These are phyloP conservation scores for Botrytis sinoallii DNA, from an alignment of 2,329 filamentous ascomycete genomes.

Conservation along the genomic window DNA sequence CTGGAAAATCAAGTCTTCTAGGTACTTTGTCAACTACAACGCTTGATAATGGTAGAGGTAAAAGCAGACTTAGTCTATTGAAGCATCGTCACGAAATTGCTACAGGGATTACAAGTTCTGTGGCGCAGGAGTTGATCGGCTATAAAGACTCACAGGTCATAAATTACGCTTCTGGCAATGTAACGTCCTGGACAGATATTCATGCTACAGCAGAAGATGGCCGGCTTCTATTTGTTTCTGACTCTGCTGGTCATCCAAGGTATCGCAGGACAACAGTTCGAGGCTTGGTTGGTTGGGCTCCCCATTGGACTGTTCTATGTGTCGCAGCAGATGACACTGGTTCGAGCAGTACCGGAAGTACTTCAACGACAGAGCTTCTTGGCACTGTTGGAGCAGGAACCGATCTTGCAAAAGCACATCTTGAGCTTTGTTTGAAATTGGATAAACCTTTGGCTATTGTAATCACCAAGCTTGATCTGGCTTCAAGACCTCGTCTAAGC, in stretches of 20 bases:
- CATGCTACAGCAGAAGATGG: conserved; percentile 73
- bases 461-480: conserved; percentile 88
- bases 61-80: conserved; percentile 80
- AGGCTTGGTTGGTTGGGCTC: conserved; percentile 91
- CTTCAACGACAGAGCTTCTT: conserved; percentile 50
- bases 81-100: conserved; percentile 92
- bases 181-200: conserved; percentile 92
- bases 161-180: conserved; percentile 83
- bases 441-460: conserved; percentile 74
- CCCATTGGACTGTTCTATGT: conserved; percentile 89
- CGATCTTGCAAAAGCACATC: conserved; percentile 73
- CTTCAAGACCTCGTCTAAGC: conserved; percentile 68
- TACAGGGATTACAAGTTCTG: conserved; percentile 89
- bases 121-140: conserved; percentile 89
- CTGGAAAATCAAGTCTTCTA: conserved; percentile 87
- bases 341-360: conserved; percentile 37
- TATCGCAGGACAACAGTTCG: conserved; percentile 86
- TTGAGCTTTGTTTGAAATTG: conserved; percentile 81
- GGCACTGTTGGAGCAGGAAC: conserved; percentile 54
- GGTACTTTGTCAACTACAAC: conserved; percentile 85
- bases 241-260: conserved; percentile 86
- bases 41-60: conserved; percentile 87
- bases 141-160: conserved; percentile 64
- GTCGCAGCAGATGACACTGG: conserved; percentile 72
- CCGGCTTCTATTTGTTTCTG: conserved; percentile 81